Base-by-base conservation (phyloP, 495 filamentous ascomycete genomes). In the Penicillium ochrochloron region DNA sequence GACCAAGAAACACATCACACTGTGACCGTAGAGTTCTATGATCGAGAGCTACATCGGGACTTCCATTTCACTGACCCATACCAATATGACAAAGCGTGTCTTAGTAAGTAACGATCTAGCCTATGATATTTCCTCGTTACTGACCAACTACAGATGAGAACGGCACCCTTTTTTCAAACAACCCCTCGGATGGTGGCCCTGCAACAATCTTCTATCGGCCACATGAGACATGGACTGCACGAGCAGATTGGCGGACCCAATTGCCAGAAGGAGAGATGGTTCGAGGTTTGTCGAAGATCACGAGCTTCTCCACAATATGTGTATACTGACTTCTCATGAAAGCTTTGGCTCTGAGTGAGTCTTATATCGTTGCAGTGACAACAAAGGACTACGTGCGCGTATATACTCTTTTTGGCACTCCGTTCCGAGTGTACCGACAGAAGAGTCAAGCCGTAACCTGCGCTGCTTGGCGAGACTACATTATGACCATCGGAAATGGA, bases 11-110 rank as follows among this genome's bases (percentile, higher is more conserved):
- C 88, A 0, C 94, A 98, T 65, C 85, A 98, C 75, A 99, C 94
- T 8, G 90, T 99, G 29, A 98, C 96, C 0, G 92, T 98, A 17
- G 95, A 99, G 67, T 99, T 99, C 74, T 97, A 97, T 73, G 95
- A 99, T 77, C 86, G 91, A 23, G 92, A 97, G 63, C 88, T 88
- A 58, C 92, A 97, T 71, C 84, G 96, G 25, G 91, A 96, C 76
- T 97, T 97, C 70, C 95, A 99, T 77, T 98, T 85, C 77, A 98
- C 94, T 2, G 95, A 99, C 70, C 93, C 93, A 1, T 96, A 91
- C 71, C 81, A 92, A 23, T 97, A 98, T 75, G 96, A 99, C 76
- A 96, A 96, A 71, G 94, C 95, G n/a, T 97, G 94, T 68, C 78
- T 90, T 3, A 89, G 83, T 86, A 67, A 70, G 82, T 79, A 2